Base-by-base conservation (phyloP, 2,329 filamentous ascomycete species). In the Beauveria asiatica region DNA sequence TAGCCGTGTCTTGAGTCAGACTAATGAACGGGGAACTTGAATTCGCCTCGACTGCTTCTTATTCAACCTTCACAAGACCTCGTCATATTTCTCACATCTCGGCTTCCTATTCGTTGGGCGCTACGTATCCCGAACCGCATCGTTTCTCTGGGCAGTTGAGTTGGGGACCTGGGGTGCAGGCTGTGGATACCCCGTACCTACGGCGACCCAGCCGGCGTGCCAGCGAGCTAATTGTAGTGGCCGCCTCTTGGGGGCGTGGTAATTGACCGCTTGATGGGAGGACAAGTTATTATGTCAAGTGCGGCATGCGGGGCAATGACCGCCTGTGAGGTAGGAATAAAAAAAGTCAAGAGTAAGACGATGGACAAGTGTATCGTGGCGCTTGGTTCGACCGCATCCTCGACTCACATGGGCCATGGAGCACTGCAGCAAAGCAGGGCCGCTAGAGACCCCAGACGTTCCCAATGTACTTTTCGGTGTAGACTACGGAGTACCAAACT, bases 141-240 rank as follows among this genome's bases (percentile, higher is more conserved):
- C 42, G 42, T 42, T 56, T 23, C 53, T 56, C 39, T 25, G 53
- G 30, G 53, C 42, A 17, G 42, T 27, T 10, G 42, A 17, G 42
- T 27, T 10, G 42, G 48, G 42, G 33, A 37, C 33, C 33, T 37
- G 33, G 33, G 11, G 33, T 37, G 25, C 10, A 16, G 42, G 11
- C 33, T 16, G 53, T 56, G 53, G 42, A 56, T 56, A 48, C 42
- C n/a, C 42, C n/a, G 44, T 56, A 48, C 53, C 53, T 48, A 56
- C 42, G 45, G 52, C 52, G 52, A 55, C 52, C 21, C 17, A 13
- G 52, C 52, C 39, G 19, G 39, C 55, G 60, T 59, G 59, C 59
- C 61, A 56, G 57, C 54, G 60, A 51, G 49, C 41, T 4, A 42
- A 19, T 19, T 19, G 41, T 42, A 42, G 41, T 42, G 33, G 33